A percentile compares a stretch with the other conserved stretches of the same genome.
Conservation (phyloP, 108 stramenopile species). For the Skeletonema tropicum region DNA sequence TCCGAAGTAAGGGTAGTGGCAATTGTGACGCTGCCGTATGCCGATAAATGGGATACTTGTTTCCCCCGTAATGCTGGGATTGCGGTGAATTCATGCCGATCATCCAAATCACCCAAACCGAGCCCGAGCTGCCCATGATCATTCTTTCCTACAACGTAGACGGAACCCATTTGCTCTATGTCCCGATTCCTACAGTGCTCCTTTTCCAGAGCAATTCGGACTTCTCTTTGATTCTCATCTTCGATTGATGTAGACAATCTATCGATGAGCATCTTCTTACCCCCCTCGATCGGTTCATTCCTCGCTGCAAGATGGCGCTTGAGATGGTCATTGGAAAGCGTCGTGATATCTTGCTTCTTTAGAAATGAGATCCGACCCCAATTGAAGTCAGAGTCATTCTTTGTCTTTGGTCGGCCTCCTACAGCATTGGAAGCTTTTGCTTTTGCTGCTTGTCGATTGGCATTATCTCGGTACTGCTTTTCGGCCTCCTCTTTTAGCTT, state of each 20-base stretch:
- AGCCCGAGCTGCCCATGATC: constrained; percentile 72
- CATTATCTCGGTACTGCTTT: no score
- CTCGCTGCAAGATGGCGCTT: constrained; percentile 53
- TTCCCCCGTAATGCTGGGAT: constrained; percentile 58
- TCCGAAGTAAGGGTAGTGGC: constrained; percentile 75
- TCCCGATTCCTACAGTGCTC: constrained; percentile 63
- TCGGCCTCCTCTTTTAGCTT: no score
- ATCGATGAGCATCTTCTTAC: constrained; percentile 52
- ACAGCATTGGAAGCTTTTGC: no score
- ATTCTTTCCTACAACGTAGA: constrained; percentile 63
- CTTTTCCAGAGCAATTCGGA: constrained; percentile 55
- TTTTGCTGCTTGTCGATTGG: no score
- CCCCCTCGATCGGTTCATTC: constrained; percentile 60
- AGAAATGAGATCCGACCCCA: no score
- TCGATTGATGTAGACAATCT: constrained; percentile 56
- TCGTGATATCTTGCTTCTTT: constrained; percentile 10
- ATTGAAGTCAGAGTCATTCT: no score
- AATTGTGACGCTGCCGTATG: constrained; percentile 51
- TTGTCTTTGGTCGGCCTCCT: no score
- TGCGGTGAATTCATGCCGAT: constrained; percentile 55
- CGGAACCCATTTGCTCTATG: constrained; percentile 75
- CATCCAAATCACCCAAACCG: constrained; percentile 67
- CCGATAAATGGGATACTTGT: constrained; percentile 53
- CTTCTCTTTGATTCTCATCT: constrained; percentile 58
- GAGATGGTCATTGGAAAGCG: constrained; percentile 38